A percentile compares a stretch with the other conserved stretches of the same genome.
Evolutionary conservation across 768 basidiomycete genomes (phyloP).

Genomic region (Boletus tomentosulus): DNA sequence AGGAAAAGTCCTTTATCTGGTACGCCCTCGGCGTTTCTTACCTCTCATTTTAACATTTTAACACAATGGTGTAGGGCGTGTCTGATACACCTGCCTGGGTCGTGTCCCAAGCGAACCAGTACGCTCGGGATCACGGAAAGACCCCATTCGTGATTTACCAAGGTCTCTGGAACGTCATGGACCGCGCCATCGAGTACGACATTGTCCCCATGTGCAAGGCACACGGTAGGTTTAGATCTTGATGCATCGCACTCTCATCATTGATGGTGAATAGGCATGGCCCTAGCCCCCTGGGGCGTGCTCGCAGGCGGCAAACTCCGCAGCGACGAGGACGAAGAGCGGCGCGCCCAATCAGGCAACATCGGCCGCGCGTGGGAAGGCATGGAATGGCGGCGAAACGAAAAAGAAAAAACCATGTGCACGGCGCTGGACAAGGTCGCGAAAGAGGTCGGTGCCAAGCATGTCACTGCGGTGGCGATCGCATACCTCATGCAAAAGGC

Average conservation of each 20-base stretch:
- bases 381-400: constrained; percentile 43
- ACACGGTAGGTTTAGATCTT: constrained; percentile 12
- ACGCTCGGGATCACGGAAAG: constrained; percentile 39
- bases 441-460: constrained; percentile 43
- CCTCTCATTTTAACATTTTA: no score
- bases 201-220: constrained; percentile 35
- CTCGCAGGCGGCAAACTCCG: constrained; percentile 34
- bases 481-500: constrained; percentile 54
- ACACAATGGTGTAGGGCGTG: constrained; percentile 15
- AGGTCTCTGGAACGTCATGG: constrained; percentile 33
- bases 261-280: constrained; percentile 19
- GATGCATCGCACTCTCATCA: neutral
- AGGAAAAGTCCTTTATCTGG: constrained; percentile 38
- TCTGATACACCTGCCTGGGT: constrained; percentile 39
- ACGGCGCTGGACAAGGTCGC: constrained; percentile 49
- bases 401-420: constrained; percentile 40
- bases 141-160: constrained; percentile 45
- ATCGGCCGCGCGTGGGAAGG: constrained; percentile 23
- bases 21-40: neutral
- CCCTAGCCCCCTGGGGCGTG: constrained; percentile 35
- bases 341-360: constrained; percentile 23
- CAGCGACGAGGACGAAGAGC: constrained; percentile 30
- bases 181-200: constrained; percentile 42
- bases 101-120: constrained; percentile 38
- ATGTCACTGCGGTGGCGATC: constrained; percentile 40